phyloP scores from a whole-genome alignment of 106 monocot species.

The Phalaenopsis aphrodite region DNA sequence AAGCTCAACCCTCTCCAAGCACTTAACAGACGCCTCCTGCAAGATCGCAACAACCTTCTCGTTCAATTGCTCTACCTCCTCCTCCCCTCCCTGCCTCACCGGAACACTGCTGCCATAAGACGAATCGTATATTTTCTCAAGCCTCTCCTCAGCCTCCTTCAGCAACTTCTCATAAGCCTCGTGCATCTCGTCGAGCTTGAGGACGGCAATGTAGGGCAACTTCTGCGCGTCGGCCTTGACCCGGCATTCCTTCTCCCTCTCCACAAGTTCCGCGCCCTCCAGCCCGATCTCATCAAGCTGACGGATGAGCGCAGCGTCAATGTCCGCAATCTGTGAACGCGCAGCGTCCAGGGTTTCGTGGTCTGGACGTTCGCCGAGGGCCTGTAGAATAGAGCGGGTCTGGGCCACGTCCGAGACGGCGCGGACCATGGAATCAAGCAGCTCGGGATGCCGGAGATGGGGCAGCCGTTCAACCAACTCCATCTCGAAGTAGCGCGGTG shows the following conservation, averaged over 20 bases:
- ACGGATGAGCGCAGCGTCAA: constrained; percentile 12
- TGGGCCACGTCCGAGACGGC: constrained; percentile 42
- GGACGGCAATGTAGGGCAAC: constrained; percentile 33
- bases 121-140: constrained; percentile 50
- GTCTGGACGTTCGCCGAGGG: constrained; percentile 44
- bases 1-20: constrained; percentile 55
- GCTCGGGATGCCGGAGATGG: constrained; percentile 27
- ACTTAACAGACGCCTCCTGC: constrained; percentile 21
- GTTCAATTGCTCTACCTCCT: constrained; percentile 14
- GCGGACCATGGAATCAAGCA: constrained; percentile 40
- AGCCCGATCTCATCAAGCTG: constrained; percentile 17
- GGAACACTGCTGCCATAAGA: neutral
- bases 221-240: constrained; percentile 25
- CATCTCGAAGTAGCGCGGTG: constrained; percentile 6
- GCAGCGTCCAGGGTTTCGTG: constrained; percentile 51
- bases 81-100: neutral
- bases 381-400: constrained; percentile 32
- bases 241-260: constrained; percentile 5
- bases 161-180: constrained; percentile 64
- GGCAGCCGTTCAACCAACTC: constrained; percentile 67
- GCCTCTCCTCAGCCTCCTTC: constrained; percentile 68
- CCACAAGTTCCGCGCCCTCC: constrained; percentile 5
- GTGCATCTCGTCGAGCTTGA: constrained; percentile 81
- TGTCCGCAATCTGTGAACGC: constrained; percentile 20
- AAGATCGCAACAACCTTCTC: constrained; percentile 71